These are phyloP conservation scores for Fusarium pininemorale DNA, from an alignment of 2,329 filamentous ascomycete species.

Conservation along the genomic window DNA sequence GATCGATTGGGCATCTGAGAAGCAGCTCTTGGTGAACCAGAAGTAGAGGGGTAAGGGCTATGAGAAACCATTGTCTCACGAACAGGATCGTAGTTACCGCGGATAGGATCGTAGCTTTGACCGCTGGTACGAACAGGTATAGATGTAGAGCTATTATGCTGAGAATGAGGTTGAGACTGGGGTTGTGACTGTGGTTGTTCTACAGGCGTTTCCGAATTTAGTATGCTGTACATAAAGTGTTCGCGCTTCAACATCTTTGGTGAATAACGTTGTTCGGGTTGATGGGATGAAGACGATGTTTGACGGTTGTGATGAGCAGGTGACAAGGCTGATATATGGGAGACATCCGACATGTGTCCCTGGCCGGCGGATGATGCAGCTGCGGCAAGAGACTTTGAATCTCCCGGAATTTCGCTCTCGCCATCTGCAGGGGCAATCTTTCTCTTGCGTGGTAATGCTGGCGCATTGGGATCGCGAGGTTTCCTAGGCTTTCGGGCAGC, in stretches of 20 bases:
- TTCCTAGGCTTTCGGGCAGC: conserved; percentile 62
- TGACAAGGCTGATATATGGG: conserved; percentile 37
- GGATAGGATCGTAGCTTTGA: conserved; percentile 89
- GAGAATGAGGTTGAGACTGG: conserved; percentile 22
- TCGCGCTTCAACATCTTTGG: conserved; percentile 63
- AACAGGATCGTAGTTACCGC: conserved; percentile 75
- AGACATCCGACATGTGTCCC: conserved; percentile 38
- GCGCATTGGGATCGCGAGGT: conserved; percentile 67
- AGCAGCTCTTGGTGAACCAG: conserved; percentile 59
- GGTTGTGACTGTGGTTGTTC: conserved; percentile 35
- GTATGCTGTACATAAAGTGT: conserved; percentile 63
- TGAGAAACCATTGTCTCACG: conserved; percentile 68
- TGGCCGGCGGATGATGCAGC: conserved; percentile 34
- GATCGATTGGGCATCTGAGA: conserved; percentile 60
- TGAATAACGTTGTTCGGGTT: conserved; percentile 48
- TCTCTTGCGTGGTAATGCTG: conserved; percentile 63
- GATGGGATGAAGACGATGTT: conserved; percentile 35
- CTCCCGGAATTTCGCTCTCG: conserved; percentile 50
- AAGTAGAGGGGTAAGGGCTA: conserved; percentile 57
- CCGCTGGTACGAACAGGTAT: conserved; percentile 71
- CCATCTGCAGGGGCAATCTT: conserved; percentile 57
- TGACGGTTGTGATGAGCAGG: conserved; percentile 46
- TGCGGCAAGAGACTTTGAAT: conserved; percentile 48
- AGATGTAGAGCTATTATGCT: conserved; percentile 53
- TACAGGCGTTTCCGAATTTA: conserved; percentile 59